A percentile compares a stretch with the other conserved stretches of the same genome.
Evolutionary conservation across 108 stramenopile species (phyloP).

Genomic region (Schizochytrium sp.): DNA sequence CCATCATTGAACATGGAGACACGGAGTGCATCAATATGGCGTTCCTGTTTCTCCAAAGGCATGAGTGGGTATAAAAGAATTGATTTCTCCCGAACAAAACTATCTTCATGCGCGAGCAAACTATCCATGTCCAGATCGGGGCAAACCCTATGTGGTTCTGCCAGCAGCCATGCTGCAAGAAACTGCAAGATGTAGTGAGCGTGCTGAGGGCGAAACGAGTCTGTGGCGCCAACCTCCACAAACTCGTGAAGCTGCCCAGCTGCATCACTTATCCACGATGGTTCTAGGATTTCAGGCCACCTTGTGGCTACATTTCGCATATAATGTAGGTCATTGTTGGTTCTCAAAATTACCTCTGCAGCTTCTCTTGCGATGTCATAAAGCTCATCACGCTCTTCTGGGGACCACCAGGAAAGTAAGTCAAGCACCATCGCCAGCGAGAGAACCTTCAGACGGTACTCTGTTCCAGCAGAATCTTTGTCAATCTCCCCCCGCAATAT

Average conservation of each 20-base stretch:
- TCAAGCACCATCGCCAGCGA: not conserved
- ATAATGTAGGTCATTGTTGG: not conserved
- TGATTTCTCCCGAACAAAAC: not conserved
- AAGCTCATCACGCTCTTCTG: constrained; percentile 42
- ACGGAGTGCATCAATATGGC: not conserved
- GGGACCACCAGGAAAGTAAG: constrained; percentile 12
- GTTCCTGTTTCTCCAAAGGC: not conserved
- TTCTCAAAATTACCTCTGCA: too few species aligned
- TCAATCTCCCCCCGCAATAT: too few species aligned
- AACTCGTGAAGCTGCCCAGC: not conserved
- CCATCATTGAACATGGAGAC: not conserved
- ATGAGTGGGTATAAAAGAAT: not conserved
- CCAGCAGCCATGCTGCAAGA: not conserved
- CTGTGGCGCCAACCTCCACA: not conserved
- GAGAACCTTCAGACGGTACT: too few species aligned
- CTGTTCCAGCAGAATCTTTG: too few species aligned
- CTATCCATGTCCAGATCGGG: not conserved
- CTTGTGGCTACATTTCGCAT: not conserved
- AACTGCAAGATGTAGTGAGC: not conserved
- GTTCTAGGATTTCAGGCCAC: constrained; percentile 48
- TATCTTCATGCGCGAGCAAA: not conserved
- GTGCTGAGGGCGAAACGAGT: not conserved
- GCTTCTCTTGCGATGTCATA: not conserved
- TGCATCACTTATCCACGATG: not conserved
- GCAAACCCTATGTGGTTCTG: not conserved